Base-by-base conservation (phyloP, 2,329 filamentous ascomycete species). In the Phyllosticta ampelicida region DNA sequence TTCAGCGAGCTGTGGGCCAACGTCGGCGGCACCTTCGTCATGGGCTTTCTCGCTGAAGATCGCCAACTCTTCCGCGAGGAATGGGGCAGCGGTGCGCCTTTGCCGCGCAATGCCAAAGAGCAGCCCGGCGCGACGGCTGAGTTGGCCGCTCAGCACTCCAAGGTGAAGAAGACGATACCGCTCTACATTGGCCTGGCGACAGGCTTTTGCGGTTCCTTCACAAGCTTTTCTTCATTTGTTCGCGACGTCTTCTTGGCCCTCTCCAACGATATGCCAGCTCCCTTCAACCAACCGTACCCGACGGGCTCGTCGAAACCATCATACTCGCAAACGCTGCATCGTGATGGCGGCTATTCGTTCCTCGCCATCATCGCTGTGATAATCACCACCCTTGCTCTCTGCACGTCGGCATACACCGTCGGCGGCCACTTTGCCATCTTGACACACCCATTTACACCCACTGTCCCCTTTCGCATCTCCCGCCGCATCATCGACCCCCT, bases 121-220 rank as follows among this genome's bases (percentile, higher is more conserved):
- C 55, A 60, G 51, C 59, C 56, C 61, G 56, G 60, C 48, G 57
- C 56, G 62, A 73, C 16, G 73, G 6, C 74, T 76, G 57, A 52
- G 11, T 49, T 53, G n/a, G 51, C 54, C 9, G 18, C 16, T 1
- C 48, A 53, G 18, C 70, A 75, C 51, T 62, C 61, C 6, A 75
- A 85, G 66, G 78, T 70, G 23, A 96, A 96, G 69, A 95, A 95
- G 75, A 88, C 87, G 0, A 87, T 95, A 26, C 91, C 92, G 0
- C 77, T 96, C 0, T 96, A 95, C 68, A 86, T 95, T 60, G 91
- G 88, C 54, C 81, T 96, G 5, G 83, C 89, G 0, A 95, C 87
- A 0, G 92, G 87, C 10, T 94, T 94, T 71, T 95, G 90, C 66
- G 89, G 92, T 61, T 91, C 87, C 63, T 89, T 94, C 66, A 96